Conservation (phyloP, 495 filamentous ascomycete genomes). For the Lasiosphaeris hirsuta region DNA sequence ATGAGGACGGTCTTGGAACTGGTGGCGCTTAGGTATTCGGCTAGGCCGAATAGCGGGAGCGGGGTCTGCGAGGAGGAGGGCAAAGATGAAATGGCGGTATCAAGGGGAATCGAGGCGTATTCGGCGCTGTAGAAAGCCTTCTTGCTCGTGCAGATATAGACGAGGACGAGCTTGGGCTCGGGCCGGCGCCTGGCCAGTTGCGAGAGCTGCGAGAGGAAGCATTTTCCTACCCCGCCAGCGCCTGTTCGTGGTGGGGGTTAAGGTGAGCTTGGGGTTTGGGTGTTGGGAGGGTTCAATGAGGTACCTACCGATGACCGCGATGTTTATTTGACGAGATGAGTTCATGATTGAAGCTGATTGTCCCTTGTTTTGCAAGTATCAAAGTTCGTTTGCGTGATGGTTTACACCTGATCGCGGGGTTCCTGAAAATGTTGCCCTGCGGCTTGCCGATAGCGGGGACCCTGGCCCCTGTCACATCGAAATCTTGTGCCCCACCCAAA, state of each 20-base stretch:
- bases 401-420: conserved; percentile 13
- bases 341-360: conserved; percentile 19
- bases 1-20: conserved; percentile 75
- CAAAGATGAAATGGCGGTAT: conserved; percentile 53
- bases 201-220: conserved; percentile 79
- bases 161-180: conserved; percentile 60
- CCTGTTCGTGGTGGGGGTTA: conserved; percentile 50
- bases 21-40: conserved; percentile 64
- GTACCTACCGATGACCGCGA: conserved; percentile 32
- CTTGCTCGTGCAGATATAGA: conserved; percentile 76
- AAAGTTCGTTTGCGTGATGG: neutral
- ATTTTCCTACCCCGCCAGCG: conserved; percentile 86
- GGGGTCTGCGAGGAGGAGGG: conserved; percentile 55
- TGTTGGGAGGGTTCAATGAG: neutral
- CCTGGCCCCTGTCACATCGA: conserved; percentile 8
- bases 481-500: neutral
- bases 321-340: conserved; percentile 28
- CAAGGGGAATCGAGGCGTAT: conserved; percentile 55
- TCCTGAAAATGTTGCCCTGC: conserved; percentile 18
- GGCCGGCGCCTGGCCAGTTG: conserved; percentile 52
- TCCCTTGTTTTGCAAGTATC: neutral
- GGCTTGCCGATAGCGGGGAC: conserved; percentile 25
- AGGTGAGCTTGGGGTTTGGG: conserved; percentile 7
- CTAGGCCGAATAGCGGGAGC: conserved; percentile 61
- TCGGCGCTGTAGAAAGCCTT: conserved; percentile 66